Evolutionary conservation across 2,329 filamentous ascomycete genomes (phyloP).

Genomic region (Phaeosphaeriaceae sp.): DNA sequence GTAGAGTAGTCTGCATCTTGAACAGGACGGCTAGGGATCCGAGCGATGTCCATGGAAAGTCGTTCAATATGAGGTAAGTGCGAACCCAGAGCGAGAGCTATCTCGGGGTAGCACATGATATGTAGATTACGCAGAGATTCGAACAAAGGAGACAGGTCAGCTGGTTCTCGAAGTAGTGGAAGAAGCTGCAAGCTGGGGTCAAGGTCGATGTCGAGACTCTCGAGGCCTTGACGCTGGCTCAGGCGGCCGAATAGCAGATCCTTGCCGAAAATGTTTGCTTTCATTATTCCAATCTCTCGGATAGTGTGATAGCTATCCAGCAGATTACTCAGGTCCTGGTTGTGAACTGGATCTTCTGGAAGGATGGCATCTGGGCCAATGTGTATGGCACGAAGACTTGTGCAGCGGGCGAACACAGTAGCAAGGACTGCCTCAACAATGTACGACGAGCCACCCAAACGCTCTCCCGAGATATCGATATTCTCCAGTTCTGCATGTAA

Average conservation of each 20-base stretch:
- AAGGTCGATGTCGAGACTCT: constrained; percentile 40
- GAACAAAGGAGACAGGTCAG: constrained; percentile 23
- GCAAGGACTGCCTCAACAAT: constrained; percentile 32
- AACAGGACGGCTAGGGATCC: constrained; percentile 24
- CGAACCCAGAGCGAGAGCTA: constrained; percentile 32
- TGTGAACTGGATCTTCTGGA: constrained; percentile 28
- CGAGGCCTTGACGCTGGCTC: constrained; percentile 29
- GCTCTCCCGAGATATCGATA: constrained; percentile 33
- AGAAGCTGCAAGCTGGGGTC: constrained; percentile 36
- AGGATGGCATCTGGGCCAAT: constrained; percentile 31
- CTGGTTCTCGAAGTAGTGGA: constrained; percentile 26
- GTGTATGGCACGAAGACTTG: constrained; percentile 31
- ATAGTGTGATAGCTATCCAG: constrained; percentile 29
- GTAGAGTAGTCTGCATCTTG: constrained; percentile 26
- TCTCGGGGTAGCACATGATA: constrained; percentile 43
- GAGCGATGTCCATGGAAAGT: constrained; percentile 37
- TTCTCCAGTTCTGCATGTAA: constrained; percentile 33
- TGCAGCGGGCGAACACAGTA: constrained; percentile 27
- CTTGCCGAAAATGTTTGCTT: constrained; percentile 29
- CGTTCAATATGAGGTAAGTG: constrained; percentile 34
- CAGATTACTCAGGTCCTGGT: constrained; percentile 25
- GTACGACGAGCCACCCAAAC: constrained; percentile 28
- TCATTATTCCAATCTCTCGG: constrained; percentile 31
- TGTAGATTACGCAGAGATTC: constrained; percentile 28
- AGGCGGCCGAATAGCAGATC: constrained; percentile 36